These are phyloP conservation scores for Trichosanthes truncata DNA, from an alignment of 306 rosid species.

Conservation along the genomic window DNA sequence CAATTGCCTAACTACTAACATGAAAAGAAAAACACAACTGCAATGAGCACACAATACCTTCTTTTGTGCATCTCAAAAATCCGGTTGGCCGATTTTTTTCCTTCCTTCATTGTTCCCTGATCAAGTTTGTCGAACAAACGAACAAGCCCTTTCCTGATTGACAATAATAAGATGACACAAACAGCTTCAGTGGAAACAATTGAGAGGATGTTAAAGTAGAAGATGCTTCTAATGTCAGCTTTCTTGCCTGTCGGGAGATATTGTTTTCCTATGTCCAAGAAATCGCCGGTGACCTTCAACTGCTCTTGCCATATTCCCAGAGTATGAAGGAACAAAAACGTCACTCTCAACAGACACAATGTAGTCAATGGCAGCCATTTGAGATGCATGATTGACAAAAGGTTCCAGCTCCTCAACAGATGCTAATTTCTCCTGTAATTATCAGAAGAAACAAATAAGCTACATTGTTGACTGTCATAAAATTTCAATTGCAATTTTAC, in stretches of 20 bases:
- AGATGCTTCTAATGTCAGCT: not conserved
- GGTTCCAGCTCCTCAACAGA: conserved; percentile 73
- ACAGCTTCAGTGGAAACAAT: conserved; percentile 9
- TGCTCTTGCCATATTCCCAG: conserved; percentile 96
- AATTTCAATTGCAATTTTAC: not conserved
- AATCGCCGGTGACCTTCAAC: conserved; percentile 97
- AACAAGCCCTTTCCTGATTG: conserved; percentile 74
- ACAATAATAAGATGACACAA: conserved; percentile 14
- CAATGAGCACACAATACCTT: conserved; percentile 28
- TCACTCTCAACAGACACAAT: conserved; percentile 91
- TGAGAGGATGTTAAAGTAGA: not conserved
- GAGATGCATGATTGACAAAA: conserved; percentile 64
- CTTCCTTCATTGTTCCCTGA: conserved; percentile 53
- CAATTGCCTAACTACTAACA: not conserved
- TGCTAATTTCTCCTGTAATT: conserved; percentile 67
- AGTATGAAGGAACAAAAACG: conserved; percentile 81
- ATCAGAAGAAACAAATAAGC: conserved; percentile 3
- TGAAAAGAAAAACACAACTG: not conserved
- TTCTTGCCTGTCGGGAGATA: conserved; percentile 80
- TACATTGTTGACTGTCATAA: not conserved
- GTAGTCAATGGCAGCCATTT: conserved; percentile 95
- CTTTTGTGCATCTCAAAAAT: conserved; percentile 57
- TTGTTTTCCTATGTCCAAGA: conserved; percentile 79
- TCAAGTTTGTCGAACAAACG: conserved; percentile 68
- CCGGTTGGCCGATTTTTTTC: conserved; percentile 41